Conservation (phyloP, 148 eudicot species). For the Diospyros kaki region DNA sequence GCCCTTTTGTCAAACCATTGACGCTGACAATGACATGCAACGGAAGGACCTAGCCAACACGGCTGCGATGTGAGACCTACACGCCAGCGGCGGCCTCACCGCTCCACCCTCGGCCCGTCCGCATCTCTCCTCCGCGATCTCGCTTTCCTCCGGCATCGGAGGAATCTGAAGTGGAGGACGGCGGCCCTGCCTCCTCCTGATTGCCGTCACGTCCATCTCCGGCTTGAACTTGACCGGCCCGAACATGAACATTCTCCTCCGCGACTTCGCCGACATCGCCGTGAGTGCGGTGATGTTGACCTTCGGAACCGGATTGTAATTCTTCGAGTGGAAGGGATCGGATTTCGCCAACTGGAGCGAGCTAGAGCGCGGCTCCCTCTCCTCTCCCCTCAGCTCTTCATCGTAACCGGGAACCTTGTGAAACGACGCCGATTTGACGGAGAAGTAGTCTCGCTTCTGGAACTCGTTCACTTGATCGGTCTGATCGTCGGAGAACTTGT, state of each 20-base stretch:
- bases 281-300: conserved; percentile 29
- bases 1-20: neutral
- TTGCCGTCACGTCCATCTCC: conserved; percentile 29
- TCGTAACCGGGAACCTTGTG: neutral
- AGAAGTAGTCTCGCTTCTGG: neutral
- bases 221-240: conserved; percentile 39
- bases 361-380: conserved; percentile 2
- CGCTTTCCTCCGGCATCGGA: neutral
- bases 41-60: conserved; percentile 25
- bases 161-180: conserved; percentile 4
- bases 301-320: conserved; percentile 11
- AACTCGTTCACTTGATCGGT: neutral
- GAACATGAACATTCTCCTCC: conserved; percentile 33
- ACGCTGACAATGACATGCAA: neutral
- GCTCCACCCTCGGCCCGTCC: neutral
- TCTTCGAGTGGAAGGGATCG: neutral
- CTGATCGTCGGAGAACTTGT: neutral
- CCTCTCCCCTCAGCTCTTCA: neutral
- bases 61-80: conserved; percentile 12
- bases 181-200: conserved; percentile 24
- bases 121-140: neutral
- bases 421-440: neutral
- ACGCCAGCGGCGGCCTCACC: conserved; percentile 3
- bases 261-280: conserved; percentile 24
- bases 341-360: neutral